These are phyloP conservation scores for Aspergillus nomiae DNA, from an alignment of 2,329 filamentous ascomycete species.

Conservation along the genomic window DNA sequence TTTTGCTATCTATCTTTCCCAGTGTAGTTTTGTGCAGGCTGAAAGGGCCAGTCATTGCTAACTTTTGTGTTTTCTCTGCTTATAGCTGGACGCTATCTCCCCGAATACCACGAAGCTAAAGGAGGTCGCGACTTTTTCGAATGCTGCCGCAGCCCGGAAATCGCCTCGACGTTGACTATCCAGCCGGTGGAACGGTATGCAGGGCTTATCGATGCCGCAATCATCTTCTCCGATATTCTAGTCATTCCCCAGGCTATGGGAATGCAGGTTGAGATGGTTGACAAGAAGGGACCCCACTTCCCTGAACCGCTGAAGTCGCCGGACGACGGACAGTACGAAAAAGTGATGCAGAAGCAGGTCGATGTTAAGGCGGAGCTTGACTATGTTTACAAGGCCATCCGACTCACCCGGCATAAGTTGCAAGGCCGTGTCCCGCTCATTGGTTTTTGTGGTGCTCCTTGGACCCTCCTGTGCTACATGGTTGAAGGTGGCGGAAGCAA, in stretches of 20 bases:
- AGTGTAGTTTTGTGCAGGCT: not conserved
- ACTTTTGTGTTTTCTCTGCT: not conserved
- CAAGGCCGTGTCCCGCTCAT: slow-evolving; percentile 87
- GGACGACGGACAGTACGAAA: slow-evolving; percentile 77
- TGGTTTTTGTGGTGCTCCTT: slow-evolving; percentile 95
- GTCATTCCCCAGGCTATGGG: slow-evolving; percentile 98
- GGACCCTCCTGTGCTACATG: slow-evolving; percentile 98
- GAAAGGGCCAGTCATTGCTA: not conserved
- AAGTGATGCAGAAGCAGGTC: slow-evolving; percentile 75
- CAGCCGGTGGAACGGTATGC: slow-evolving; percentile 92
- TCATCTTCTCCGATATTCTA: slow-evolving; percentile 98
- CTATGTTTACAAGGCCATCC: slow-evolving; percentile 96
- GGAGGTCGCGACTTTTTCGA: slow-evolving; percentile 92
- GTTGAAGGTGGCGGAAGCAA: slow-evolving; percentile 96
- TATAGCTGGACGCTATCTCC: slow-evolving; percentile 92
- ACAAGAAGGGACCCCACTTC: slow-evolving; percentile 95
- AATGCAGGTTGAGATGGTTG: slow-evolving; percentile 98
- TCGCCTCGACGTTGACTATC: slow-evolving; percentile 88
- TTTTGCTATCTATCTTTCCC: not conserved
- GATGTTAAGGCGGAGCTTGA: slow-evolving; percentile 81
- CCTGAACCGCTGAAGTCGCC: slow-evolving; percentile 79
- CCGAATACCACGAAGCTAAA: slow-evolving; percentile 96
- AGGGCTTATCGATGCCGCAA: slow-evolving; percentile 90
- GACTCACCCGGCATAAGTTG: slow-evolving; percentile 84
- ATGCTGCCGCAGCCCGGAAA: slow-evolving; percentile 90